Evolutionary conservation across 2,329 filamentous ascomycete genomes (phyloP), one percentile per base, ranked within the genome.

Genomic region (Amylocarpus encephaloides): DNA sequence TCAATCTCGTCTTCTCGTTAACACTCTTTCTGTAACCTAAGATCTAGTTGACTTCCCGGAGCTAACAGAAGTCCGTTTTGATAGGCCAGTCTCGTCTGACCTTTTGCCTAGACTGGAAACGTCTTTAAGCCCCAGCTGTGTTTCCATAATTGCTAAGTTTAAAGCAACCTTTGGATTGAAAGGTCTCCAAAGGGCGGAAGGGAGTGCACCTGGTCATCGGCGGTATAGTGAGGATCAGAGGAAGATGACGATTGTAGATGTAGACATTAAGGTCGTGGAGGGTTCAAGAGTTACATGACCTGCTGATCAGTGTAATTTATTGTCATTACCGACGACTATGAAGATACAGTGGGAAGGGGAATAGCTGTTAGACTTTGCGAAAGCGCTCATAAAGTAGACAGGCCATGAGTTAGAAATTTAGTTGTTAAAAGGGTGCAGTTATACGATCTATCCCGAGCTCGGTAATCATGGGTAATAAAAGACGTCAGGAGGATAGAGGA

Each of bases 51-150:
- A 77, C 52, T 88, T 86, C 71, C 80, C 83, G 0, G 66, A 79
- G 43, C 81, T 85, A 0, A 70, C 77, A 1, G 66, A 70, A 22
- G 77, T 91, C 11, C 74, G 81, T 56, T 79, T 86, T 0, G 72
- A 77, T 16, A 79, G 87, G 0, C 80, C 83, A 0, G 62, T 84
- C 2, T 76, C 81, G 2, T 70, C 71, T 0, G 89, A 91, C 64
- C 74, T 86, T 53, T 76, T 80, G 64, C 82, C 83, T 56, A 79
- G 79, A 11, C 70, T 75, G 1, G 83, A 1, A 73, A 43, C 22
- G 22, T 26, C 22, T 4, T 26, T 7, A 4, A 26, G 22, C 22
- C 4, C 7, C 7, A 80, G 75, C 62, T 73, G 81, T 54, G 72
- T 80, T 1, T 83, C 80, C 0, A 68, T 90, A 51, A 78, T 79